phyloP scores from a whole-genome alignment of 768 basidiomycete genomes.

The Pisolithus albus region DNA sequence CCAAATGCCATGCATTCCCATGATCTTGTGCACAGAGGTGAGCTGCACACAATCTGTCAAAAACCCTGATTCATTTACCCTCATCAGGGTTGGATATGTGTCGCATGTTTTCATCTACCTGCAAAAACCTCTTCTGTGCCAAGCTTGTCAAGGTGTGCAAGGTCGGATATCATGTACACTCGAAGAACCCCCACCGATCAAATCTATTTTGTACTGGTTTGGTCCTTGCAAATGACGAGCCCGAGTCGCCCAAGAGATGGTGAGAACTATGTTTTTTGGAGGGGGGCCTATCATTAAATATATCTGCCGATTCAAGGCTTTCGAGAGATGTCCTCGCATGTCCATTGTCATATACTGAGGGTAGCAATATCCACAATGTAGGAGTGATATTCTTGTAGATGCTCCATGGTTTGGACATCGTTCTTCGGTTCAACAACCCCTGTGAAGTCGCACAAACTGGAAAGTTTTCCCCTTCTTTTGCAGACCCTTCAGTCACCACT shows the following conservation, averaged over 20 bases:
- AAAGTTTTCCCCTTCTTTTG: constrained; percentile 19
- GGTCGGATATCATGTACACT: constrained; percentile 60
- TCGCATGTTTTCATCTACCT: constrained; percentile 53
- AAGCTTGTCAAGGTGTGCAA: constrained; percentile 75
- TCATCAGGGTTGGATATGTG: constrained; percentile 48
- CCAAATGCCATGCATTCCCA: constrained; percentile 59
- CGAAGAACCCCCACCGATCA: constrained; percentile 78
- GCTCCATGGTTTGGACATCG: constrained; percentile 72
- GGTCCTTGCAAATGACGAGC: constrained; percentile 11
- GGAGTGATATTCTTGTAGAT: constrained; percentile 81
- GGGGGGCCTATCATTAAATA: too few relatives aligned
- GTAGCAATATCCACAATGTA: constrained; percentile 76
- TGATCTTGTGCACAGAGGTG: constrained; percentile 68
- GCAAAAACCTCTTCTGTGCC: constrained; percentile 41
- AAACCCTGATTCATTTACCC: constrained; percentile 1
- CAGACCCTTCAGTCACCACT: too few relatives aligned
- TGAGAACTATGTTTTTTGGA: constrained; percentile 2
- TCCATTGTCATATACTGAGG: constrained; percentile 64
- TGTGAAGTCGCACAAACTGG: constrained; percentile 53
- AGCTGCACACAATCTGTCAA: not conserved
- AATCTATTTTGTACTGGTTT: constrained; percentile 56
- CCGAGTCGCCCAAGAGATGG: constrained; percentile 24
- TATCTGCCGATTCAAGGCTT: constrained; percentile 38
- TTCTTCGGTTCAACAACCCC: constrained; percentile 45
- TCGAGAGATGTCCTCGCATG: constrained; percentile 76